These are phyloP conservation scores for Beverwykella pulmonaria DNA, from an alignment of 495 filamentous ascomycete genomes.

Conservation along the genomic window DNA sequence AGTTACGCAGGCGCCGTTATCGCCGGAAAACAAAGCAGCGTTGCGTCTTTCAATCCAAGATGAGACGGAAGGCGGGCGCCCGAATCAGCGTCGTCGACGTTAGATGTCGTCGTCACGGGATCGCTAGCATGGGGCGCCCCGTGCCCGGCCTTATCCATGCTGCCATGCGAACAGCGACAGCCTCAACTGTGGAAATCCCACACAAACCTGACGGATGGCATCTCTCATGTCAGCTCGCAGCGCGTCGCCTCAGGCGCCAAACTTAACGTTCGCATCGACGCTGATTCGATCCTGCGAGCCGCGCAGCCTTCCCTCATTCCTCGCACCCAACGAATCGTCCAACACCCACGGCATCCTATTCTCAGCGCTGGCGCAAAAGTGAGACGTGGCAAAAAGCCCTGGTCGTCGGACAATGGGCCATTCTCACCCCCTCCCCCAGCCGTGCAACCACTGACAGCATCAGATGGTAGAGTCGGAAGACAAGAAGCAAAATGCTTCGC, in stretches of 20 bases:
- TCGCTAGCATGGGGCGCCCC: constrained; percentile 15
- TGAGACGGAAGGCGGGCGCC: constrained; percentile 9
- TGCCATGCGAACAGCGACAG: constrained; percentile 31
- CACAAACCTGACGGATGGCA: constrained; percentile 6
- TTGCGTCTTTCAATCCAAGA: not conserved
- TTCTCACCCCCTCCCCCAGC: constrained; percentile 6
- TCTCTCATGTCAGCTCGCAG: constrained; percentile 14
- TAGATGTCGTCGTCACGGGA: constrained; percentile 13
- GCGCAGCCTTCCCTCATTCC: constrained; percentile 18
- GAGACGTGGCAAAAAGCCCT: constrained; percentile 34
- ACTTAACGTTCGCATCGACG: constrained; percentile 26
- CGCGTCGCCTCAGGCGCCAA: constrained; percentile 35
- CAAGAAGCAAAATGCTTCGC: constrained; percentile 1
- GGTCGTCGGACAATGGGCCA: constrained; percentile 29
- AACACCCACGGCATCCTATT: not conserved
- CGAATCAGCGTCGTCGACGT: not conserved
- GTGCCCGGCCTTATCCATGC: not conserved
- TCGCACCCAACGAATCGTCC: constrained; percentile 9
- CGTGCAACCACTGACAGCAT: constrained; percentile 29
- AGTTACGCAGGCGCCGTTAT: constrained; percentile 3
- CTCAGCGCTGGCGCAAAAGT: constrained; percentile 16
- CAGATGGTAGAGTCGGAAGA: constrained; percentile 12
- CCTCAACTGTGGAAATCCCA: constrained; percentile 9
- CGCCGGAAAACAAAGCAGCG: constrained; percentile 4
- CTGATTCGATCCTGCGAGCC: constrained; percentile 38